Evolutionary conservation across 768 basidiomycete species (phyloP).

Genomic region (Leccinum imitatum): DNA sequence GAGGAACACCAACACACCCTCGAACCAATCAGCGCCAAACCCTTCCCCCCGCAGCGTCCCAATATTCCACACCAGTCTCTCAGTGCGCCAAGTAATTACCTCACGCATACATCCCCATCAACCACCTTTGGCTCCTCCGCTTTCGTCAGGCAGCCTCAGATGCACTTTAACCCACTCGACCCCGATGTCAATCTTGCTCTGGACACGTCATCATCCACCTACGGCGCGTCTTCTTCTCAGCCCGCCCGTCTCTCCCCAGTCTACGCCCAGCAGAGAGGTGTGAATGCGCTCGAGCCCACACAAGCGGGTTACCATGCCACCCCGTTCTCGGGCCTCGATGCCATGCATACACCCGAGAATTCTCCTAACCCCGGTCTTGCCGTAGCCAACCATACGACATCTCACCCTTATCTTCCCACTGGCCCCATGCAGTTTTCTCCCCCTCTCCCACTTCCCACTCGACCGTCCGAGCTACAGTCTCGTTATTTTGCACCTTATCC

Average conservation of each 20-base stretch:
- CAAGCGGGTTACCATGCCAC: conserved; percentile 18
- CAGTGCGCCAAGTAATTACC: conserved; percentile 8
- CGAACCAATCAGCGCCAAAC: conserved; percentile 6
- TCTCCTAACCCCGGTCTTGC: conserved; percentile 11
- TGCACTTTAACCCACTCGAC: conserved; percentile 14
- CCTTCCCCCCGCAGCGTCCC: conserved; percentile 15
- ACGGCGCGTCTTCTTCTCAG: conserved; percentile 11
- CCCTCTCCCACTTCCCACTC: conserved; percentile 28
- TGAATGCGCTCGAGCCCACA: conserved; percentile 11
- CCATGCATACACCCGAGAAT: conserved; percentile 10
- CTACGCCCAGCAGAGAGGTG: conserved; percentile 13
- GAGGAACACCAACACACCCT: conserved; percentile 27
- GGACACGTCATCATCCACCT: conserved; percentile 18
- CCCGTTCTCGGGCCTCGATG: conserved; percentile 10
- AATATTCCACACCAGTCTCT: conserved; percentile 1
- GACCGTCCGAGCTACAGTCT: conserved; percentile 30
- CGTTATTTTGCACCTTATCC: conserved; percentile 19
- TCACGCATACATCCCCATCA: conserved; percentile 16
- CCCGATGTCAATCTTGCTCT: conserved; percentile 4
- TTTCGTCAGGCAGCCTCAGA: conserved; percentile 10
- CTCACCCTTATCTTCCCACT: conserved; percentile 19
- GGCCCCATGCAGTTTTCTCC: conserved; percentile 34
- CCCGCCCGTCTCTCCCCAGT: conserved; percentile 9
- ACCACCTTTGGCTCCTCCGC: conserved; percentile 12
- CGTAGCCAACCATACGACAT: conserved; percentile 3